Base-by-base conservation (phyloP, 495 filamentous ascomycete species). In the Penicillium goetzii region DNA sequence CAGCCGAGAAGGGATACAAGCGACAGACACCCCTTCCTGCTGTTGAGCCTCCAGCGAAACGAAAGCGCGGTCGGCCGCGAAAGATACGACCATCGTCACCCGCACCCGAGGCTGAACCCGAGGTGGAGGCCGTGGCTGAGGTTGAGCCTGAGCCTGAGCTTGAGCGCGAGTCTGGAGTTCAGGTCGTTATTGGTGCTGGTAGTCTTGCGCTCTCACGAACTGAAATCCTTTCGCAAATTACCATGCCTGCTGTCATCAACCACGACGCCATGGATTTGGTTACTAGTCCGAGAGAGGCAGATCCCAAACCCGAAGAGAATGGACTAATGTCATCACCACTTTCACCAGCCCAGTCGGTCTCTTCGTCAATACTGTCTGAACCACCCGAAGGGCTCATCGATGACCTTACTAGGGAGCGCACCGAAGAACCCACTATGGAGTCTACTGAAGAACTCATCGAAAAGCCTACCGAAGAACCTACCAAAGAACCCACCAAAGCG, bases 1-100 rank as follows among this genome's bases (percentile, higher is more conserved):
- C 21, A 5, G 47, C 30, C 21, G 15, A 30, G 9, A 19, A 56
- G 15, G 50, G 12, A 5, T 41, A 52, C 23, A 73, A 72, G 25
- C 69, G 68, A 14, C 30, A 56, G 8, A 45, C 56, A 21, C 56
- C 69, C 15, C 55, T 60, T 11, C 58, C 69, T 17, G 49, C 60
- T 32, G 33, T 57, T 19, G 61, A 72, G 23, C 58, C 71, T 26
- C 62, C 62, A 26, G 40, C 54, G 32, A 73, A 73, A 54, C 66
- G 68, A 11, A 65, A 64, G 56, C 54, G 60, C 25, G 66, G 71
- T 2, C 54, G 62, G 41, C 71, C 68, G n/a, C 64, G 40, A 28
- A 68, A 69, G 26, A 23, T 14, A 4, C 30, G 15, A 23, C 43
- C 52, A 4, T 26, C 56, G 2, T 40, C 41, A 32, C 41, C 56